Evolutionary conservation across 179 eudicot genomes (phyloP).

Genomic region (Silene noctiflora): DNA sequence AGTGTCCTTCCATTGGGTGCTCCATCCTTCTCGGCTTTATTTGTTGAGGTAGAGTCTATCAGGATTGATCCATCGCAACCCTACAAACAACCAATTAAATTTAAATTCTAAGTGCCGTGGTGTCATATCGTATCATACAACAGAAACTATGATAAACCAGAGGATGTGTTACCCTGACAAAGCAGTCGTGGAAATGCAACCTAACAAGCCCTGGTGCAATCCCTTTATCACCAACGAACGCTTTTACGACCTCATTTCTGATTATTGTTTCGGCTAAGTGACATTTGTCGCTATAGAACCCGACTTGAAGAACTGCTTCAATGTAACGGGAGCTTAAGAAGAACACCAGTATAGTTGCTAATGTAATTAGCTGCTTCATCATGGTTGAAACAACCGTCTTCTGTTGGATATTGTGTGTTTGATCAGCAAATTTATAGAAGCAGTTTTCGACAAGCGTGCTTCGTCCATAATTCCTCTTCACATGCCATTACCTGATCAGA

Average conservation of each 20-base stretch:
- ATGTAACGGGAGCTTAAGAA: conserved; percentile 15
- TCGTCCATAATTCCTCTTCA: neutral
- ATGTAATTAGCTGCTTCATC: conserved; percentile 10
- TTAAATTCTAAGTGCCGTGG: neutral
- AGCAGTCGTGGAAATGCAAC: conserved; percentile 46
- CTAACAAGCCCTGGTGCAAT: conserved; percentile 41
- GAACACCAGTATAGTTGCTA: conserved; percentile 6
- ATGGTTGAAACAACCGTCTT: neutral
- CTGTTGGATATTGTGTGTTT: neutral
- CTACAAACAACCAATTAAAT: conserved; percentile 21
- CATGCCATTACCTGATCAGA: conserved; percentile 11
- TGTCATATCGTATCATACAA: neutral
- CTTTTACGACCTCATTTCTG: conserved; percentile 38
- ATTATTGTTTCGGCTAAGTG: conserved; percentile 33
- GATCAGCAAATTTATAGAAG: neutral
- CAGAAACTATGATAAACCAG: neutral
- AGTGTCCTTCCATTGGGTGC: conserved; percentile 55
- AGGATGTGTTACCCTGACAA: conserved; percentile 33
- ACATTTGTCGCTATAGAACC: conserved; percentile 37
- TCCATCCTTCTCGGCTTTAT: conserved; percentile 70
- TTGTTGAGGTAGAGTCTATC: conserved; percentile 61
- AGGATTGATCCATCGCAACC: conserved; percentile 90
- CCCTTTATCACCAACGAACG: conserved; percentile 30
- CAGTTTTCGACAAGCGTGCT: neutral
- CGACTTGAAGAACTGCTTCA: conserved; percentile 23